Evolutionary conservation across 176 grass and related monocot species (phyloP).

Genomic region (Juncus inflexus): DNA sequence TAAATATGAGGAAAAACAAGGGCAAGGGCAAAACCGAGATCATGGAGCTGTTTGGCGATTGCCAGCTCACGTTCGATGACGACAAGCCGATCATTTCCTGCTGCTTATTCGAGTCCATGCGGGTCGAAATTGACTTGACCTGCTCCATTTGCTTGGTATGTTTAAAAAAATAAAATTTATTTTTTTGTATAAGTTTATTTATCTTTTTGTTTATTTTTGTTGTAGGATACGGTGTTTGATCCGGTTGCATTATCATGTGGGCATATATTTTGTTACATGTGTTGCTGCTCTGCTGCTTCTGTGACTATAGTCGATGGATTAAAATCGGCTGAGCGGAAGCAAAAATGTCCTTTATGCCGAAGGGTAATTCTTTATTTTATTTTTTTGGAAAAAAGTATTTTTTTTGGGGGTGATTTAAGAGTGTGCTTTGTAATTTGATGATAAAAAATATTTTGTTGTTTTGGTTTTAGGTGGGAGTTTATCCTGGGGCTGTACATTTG

Average conservation of each 20-base stretch:
- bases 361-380: constrained; percentile 31
- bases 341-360: constrained; percentile 78
- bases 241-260: constrained; percentile 67
- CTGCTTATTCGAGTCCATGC: constrained; percentile 66
- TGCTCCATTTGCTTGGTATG: constrained; percentile 91
- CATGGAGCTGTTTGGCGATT: constrained; percentile 65
- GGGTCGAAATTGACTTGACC: constrained; percentile 71
- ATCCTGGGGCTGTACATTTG: constrained; percentile 49
- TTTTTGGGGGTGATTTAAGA: not conserved
- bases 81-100: constrained; percentile 64
- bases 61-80: constrained; percentile 58
- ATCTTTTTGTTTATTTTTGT: not conserved
- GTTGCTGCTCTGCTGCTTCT: constrained; percentile 68
- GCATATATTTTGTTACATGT: constrained; percentile 87
- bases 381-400: not conserved
- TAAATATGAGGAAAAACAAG: constrained; percentile 59
- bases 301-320: constrained; percentile 71
- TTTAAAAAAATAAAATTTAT: not conserved
- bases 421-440: not conserved
- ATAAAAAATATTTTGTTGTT: not conserved
- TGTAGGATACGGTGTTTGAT: constrained; percentile 73
- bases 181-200: not conserved
- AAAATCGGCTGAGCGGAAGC: constrained; percentile 42
- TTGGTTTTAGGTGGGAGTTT: constrained; percentile 53
- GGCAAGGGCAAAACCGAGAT: constrained; percentile 29